These are phyloP conservation scores for Vaccinium macrocarpon DNA, from an alignment of 148 eudicot genomes.

Conservation along the genomic window DNA sequence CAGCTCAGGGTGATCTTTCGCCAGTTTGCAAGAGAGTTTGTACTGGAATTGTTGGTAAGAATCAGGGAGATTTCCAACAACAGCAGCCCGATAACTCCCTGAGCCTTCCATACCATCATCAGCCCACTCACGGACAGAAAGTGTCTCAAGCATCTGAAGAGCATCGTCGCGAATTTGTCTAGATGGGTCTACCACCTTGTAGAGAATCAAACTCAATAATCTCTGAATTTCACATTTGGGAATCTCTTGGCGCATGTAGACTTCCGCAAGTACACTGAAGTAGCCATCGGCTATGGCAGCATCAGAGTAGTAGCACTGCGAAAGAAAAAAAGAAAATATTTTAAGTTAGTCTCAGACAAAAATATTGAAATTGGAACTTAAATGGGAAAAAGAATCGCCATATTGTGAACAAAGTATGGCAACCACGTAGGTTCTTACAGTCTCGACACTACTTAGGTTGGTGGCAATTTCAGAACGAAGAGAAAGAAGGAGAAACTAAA, in stretches of 20 bases:
- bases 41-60: slow-evolving; percentile 98
- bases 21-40: slow-evolving; percentile 97
- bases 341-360: background rate
- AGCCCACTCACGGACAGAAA: slow-evolving; percentile 96
- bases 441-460: background rate
- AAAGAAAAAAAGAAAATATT: background rate
- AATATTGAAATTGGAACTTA: background rate
- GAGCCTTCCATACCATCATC: slow-evolving; percentile 86
- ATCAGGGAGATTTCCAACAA: slow-evolving; percentile 97
- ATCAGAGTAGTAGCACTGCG: slow-evolving; percentile 95
- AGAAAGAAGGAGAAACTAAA: background rate
- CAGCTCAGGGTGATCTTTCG: slow-evolving; percentile 96
- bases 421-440: slow-evolving; percentile 8
- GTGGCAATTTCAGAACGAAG: background rate
- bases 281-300: slow-evolving; percentile 99
- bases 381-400: background rate
- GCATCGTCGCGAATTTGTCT: slow-evolving; percentile 99
- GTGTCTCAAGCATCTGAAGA: slow-evolving; percentile 99
- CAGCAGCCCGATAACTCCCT: slow-evolving; percentile 97
- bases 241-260: slow-evolving; percentile 99
- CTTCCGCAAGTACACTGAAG: slow-evolving; percentile 98
- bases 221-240: slow-evolving; percentile 99
- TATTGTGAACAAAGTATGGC: background rate
- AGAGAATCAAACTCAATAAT: slow-evolving; percentile 86
- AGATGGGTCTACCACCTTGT: slow-evolving; percentile 98